Evolutionary conservation across 306 rosid species (phyloP).

Genomic region (Castanea mollissima): DNA sequence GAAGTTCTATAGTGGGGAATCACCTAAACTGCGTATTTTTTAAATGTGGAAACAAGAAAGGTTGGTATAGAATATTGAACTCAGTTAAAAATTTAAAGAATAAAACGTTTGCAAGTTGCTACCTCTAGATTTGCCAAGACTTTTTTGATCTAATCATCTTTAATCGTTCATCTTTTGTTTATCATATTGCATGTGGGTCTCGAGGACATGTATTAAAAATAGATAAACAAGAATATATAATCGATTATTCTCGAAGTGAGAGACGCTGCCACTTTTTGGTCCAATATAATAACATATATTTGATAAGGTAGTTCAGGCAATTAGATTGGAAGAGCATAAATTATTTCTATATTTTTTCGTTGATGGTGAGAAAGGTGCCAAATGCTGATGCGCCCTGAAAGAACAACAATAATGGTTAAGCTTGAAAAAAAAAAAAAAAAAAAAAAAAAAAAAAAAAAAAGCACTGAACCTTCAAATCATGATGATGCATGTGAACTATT

Average conservation of each 20-base stretch:
- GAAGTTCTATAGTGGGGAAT: conserved; percentile 53
- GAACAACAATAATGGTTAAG: conserved; percentile 10
- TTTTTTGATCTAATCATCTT: conserved; percentile 45
- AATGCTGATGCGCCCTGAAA: conserved; percentile 36
- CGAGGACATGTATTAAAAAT: conserved; percentile 21
- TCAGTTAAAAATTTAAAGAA: conserved; percentile 16
- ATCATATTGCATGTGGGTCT: conserved; percentile 44
- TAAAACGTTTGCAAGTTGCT: conserved; percentile 43
- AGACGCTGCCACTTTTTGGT: conserved; percentile 32
- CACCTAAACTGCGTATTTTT: conserved; percentile 28
- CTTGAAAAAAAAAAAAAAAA: background rate
- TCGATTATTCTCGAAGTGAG: conserved; percentile 11
- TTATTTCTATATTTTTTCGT: conserved; percentile 17
- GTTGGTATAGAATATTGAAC: conserved; percentile 4
- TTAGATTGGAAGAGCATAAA: background rate
- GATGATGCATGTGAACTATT: conserved; percentile 19
- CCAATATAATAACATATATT: conserved; percentile 8
- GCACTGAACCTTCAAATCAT: conserved; percentile 31
- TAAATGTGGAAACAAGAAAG: conserved; percentile 7
- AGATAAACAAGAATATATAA: conserved; percentile 9
- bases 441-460: background rate
- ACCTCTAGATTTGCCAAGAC: conserved; percentile 49
- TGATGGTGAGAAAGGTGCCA: conserved; percentile 28
- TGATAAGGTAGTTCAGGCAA: conserved; percentile 5
- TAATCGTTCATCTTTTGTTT: conserved; percentile 18